Evolutionary conservation across 2,329 filamentous ascomycete genomes (phyloP), one percentile per base, ranked within the genome.

Genomic region (Arthrobotrys sinensis): DNA sequence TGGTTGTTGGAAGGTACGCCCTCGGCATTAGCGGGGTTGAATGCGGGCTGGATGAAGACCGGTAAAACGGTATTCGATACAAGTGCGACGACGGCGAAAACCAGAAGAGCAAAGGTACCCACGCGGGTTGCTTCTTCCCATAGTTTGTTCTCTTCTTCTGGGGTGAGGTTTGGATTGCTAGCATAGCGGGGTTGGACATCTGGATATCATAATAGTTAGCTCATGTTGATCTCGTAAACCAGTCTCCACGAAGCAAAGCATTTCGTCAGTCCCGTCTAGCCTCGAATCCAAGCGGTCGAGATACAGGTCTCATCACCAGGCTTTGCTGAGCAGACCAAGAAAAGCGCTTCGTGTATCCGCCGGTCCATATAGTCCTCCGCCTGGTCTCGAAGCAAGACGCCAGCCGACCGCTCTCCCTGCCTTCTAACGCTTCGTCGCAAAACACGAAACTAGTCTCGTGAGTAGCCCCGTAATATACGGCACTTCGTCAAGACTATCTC

Each of bases 51-150:
- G 79, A 97, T 91, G 82, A 97, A 90, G 82, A 97, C 91, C 0
- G 95, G 95, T 4, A 97, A 87, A 65, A 97, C 86, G 10, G 97
- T 89, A 79, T 96, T 97, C 11, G 93, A 91, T 53, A 88, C 83
- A 81, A 98, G 90, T 34, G 94, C 96, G 11, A 93, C 92, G 70
- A 97, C 88, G 34, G 95, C 93, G 84, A 96, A 97, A 80, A 97
- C 88, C 16, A 98, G 88, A 14, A 98, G 88, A 0, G 95, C 95
- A 84, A 97, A 93, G 0, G 95, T 96, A 36, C 94, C 95, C 52
- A 96, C 88, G 40, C 94, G 89, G 0, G 95, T 97, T 1, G 92
- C 95, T 75, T 91, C 87, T 83, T 96, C 94, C 87, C 95, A 97
- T 0, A 94, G 87, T 62, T 87, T 85, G 82, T 97, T 91, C 76